phyloP scores from a whole-genome alignment of 768 basidiomycete genomes.

The Jaapia argillacea region DNA sequence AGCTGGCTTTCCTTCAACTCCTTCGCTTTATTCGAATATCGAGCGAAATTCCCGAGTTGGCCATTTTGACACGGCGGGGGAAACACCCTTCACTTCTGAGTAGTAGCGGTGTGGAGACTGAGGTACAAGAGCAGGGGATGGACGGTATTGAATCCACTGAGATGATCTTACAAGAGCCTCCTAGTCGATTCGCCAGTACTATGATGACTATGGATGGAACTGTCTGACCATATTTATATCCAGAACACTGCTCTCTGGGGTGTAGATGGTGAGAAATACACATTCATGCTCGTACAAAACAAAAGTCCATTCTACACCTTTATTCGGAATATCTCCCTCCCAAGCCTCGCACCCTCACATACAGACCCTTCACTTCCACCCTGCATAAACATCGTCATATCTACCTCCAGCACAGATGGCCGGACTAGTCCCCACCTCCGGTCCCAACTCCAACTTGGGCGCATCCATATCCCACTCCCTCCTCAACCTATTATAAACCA shows the following conservation, averaged over 20 bases:
- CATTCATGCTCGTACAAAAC: too few relatives aligned
- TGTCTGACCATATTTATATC: too few relatives aligned
- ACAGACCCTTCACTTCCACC: too few relatives aligned
- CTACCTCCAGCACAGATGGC: too few relatives aligned
- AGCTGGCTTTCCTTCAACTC: constrained; percentile 57
- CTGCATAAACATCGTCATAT: too few relatives aligned
- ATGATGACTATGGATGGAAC: constrained; percentile 28
- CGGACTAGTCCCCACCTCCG: too few relatives aligned
- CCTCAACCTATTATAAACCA: constrained; percentile 55
- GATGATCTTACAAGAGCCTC: constrained; percentile 17
- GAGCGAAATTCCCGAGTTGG: constrained; percentile 35
- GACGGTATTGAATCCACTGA: constrained; percentile 16
- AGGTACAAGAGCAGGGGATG: constrained; percentile 16
- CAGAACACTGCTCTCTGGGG: too few relatives aligned
- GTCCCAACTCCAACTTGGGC: too few relatives aligned
- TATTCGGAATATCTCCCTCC: too few relatives aligned
- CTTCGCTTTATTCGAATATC: constrained; percentile 73
- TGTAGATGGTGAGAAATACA: too few relatives aligned
- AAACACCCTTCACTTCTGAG: constrained; percentile 32
- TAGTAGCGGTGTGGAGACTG: constrained; percentile 1
- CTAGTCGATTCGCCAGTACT: constrained; percentile 25
- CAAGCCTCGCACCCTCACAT: too few relatives aligned
- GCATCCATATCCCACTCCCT: constrained; percentile 62
- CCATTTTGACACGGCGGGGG: constrained; percentile 50
- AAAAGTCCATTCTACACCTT: too few relatives aligned